Evolutionary conservation across 345 rosid species (phyloP).

Genomic region (Populus pruinosa): DNA sequence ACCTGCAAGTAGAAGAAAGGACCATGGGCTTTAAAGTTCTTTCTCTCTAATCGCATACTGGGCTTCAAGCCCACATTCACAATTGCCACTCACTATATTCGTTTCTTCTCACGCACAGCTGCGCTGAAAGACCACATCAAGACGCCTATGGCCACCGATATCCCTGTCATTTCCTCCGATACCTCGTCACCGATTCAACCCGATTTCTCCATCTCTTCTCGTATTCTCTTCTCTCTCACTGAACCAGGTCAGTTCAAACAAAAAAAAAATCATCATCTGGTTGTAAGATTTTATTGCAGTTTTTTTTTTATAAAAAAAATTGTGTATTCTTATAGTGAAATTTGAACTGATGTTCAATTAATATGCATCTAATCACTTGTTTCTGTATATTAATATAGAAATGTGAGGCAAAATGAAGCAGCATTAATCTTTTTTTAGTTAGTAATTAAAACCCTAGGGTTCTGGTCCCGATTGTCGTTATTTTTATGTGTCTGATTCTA

Average conservation of each 20-base stretch:
- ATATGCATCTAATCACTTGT: background rate
- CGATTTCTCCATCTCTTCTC: background rate
- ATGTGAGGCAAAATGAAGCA: background rate
- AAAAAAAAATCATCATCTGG: no score
- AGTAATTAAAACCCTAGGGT: background rate
- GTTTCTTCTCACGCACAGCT: background rate
- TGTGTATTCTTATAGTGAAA: background rate
- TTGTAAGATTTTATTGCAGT: background rate
- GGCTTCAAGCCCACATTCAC: background rate
- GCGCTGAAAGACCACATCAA: background rate
- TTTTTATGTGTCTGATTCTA: background rate
- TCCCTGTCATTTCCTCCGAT: slow-evolving; percentile 16
- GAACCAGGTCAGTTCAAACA: background rate
- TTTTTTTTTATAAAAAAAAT: background rate
- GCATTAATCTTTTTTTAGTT: background rate
- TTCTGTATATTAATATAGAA: background rate
- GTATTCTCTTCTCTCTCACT: background rate
- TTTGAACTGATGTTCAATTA: background rate
- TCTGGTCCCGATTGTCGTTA: background rate
- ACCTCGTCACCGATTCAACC: background rate
- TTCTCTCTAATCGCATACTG: background rate
- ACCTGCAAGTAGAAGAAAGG: no score
- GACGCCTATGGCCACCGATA: slow-evolving; percentile 37
- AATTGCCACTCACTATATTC: background rate
- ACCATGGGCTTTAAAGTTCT: background rate